These are phyloP conservation scores for Anthostomella pinea DNA, from an alignment of 2,329 filamentous ascomycete genomes.

Conservation along the genomic window DNA sequence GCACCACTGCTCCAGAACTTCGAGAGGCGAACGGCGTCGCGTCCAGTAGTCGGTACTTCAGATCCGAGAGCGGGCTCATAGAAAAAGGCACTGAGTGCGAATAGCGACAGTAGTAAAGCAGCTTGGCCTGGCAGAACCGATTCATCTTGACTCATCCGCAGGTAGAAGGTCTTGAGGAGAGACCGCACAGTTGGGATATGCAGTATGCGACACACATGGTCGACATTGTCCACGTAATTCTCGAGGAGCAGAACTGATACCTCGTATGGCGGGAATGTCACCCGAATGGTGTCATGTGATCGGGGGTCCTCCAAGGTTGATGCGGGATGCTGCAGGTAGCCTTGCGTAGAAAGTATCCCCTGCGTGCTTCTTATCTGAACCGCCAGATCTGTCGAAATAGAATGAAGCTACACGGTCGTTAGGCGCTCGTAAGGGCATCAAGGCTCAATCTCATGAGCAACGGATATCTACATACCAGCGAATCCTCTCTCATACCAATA, in stretches of 20 bases:
- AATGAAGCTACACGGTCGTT: slow-evolving; percentile 13
- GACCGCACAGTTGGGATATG: slow-evolving; percentile 21
- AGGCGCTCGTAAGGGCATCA: background rate
- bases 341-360: slow-evolving; percentile 11
- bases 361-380: slow-evolving; percentile 13
- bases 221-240: slow-evolving; percentile 19
- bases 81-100: slow-evolving; percentile 24
- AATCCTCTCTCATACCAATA: slow-evolving; percentile 14
- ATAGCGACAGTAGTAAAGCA: slow-evolving; percentile 25
- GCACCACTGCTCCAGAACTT: slow-evolving; percentile 8
- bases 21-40: slow-evolving; percentile 17
- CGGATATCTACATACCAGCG: slow-evolving; percentile 5
- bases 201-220: slow-evolving; percentile 23
- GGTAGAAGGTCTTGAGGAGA: slow-evolving; percentile 22
- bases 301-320: background rate
- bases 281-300: slow-evolving; percentile 7
- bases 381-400: slow-evolving; percentile 14
- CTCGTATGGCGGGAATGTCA: slow-evolving; percentile 17
- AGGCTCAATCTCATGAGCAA: background rate
- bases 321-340: background rate
- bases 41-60: slow-evolving; percentile 14
- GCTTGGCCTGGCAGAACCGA: slow-evolving; percentile 20
- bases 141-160: slow-evolving; percentile 18
- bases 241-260: slow-evolving; percentile 19
- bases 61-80: slow-evolving; percentile 15